Evolutionary conservation across 192 early-diverging fungal genomes (phyloP).

Genomic region (Podila epicladia): DNA sequence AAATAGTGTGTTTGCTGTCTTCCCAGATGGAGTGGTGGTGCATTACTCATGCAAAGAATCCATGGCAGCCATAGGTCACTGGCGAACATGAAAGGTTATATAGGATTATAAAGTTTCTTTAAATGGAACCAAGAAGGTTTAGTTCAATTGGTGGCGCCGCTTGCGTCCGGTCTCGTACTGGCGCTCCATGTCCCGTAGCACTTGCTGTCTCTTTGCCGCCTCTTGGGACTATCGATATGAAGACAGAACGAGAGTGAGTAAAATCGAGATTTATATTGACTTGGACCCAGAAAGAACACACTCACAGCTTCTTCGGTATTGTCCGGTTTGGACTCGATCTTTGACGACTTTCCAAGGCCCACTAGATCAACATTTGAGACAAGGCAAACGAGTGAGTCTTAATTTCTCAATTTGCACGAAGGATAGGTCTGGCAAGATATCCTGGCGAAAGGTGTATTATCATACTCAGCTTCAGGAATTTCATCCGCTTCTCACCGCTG

Average conservation of each 20-base stretch:
- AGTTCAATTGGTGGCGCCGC: conserved; percentile 17
- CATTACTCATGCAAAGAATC: conserved; percentile 79
- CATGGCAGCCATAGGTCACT: conserved; percentile 28
- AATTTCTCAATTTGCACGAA: background rate
- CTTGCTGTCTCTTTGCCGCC: conserved; percentile 17
- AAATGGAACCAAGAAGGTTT: background rate
- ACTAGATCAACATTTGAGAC: conserved; percentile 1
- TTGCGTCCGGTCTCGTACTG: conserved; percentile 30
- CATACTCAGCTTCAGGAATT: conserved; percentile 35
- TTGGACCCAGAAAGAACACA: too few species aligned
- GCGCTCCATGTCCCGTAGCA: conserved; percentile 17
- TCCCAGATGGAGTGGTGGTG: conserved; percentile 75
- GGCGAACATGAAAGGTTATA: conserved; percentile 13
- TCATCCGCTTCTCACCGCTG: conserved; percentile 20
- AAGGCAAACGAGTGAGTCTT: background rate
- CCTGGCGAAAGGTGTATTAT: background rate
- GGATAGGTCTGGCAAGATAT: background rate
- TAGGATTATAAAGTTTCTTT: too few species aligned
- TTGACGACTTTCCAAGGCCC: conserved; percentile 27
- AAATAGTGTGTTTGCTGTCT: conserved; percentile 76
- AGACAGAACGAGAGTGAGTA: background rate
- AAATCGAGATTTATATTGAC: background rate
- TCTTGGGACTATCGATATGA: conserved; percentile 7
- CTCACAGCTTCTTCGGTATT: conserved; percentile 27
- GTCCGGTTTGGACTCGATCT: conserved; percentile 25